These are phyloP conservation scores for Chaetomium fimeti DNA, from an alignment of 495 filamentous ascomycete species.

Conservation along the genomic window DNA sequence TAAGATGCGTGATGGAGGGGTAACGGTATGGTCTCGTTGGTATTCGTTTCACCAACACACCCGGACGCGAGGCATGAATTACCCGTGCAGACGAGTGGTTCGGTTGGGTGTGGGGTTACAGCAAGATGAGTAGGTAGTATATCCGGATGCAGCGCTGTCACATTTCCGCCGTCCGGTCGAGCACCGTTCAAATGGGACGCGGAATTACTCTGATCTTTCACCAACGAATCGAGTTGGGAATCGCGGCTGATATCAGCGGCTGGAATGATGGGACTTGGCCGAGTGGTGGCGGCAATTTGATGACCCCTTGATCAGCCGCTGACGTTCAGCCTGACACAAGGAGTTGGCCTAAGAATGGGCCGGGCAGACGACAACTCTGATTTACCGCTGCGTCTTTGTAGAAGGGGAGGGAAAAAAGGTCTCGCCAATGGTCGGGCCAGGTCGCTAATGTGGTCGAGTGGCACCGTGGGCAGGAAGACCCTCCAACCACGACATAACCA, in stretches of 20 bases:
- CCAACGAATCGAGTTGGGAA: neutral
- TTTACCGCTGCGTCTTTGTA: constrained; percentile 17
- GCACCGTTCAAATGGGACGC: neutral
- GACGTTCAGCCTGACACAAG: constrained; percentile 14
- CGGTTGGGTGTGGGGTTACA: neutral
- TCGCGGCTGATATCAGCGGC: neutral
- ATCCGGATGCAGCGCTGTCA: neutral
- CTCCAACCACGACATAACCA: neutral
- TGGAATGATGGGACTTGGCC: neutral
- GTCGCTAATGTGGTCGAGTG: neutral
- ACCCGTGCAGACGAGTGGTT: neutral
- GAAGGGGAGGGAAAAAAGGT: neutral
- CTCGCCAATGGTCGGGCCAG: constrained; percentile 16
- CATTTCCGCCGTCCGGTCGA: neutral
- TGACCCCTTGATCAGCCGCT: constrained; percentile 14
- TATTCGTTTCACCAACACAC: constrained; percentile 9
- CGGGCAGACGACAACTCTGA: constrained; percentile 3
- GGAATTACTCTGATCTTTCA: neutral
- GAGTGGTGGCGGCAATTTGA: constrained; percentile 4
- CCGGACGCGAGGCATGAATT: constrained; percentile 5
- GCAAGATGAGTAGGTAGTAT: neutral
- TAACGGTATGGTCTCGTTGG: neutral
- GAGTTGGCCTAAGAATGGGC: constrained; percentile 14
- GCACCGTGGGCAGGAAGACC: no score
- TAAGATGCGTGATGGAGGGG: neutral